Conservation (phyloP, 2,329 filamentous ascomycete genomes). For the Colletotrichum viniferum region DNA sequence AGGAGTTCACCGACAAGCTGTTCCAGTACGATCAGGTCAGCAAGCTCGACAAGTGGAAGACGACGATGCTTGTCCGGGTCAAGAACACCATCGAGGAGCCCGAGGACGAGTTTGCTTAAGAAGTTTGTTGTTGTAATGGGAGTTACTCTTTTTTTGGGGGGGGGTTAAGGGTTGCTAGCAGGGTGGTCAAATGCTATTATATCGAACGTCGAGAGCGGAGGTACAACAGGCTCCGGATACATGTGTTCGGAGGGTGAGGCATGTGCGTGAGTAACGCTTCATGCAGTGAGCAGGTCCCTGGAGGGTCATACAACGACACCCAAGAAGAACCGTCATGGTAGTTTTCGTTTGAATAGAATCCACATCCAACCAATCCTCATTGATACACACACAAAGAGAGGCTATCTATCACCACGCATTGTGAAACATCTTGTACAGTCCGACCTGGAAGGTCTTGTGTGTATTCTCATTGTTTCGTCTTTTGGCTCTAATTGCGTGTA, state of each 20-base stretch:
- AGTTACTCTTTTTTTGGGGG: neutral
- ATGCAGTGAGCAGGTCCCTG: neutral
- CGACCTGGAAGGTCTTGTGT: neutral
- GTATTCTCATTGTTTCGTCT: neutral
- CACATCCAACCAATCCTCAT: neutral
- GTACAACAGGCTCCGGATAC: neutral
- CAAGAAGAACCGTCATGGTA: neutral
- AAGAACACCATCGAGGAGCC: constrained; percentile 79
- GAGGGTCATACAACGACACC: neutral
- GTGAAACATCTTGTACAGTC: neutral
- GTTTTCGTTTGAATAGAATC: constrained; percentile 7
- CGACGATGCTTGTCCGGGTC: constrained; percentile 77
- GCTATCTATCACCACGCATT: neutral
- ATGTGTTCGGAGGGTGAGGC: neutral
- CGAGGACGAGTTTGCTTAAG: constrained; percentile 47
- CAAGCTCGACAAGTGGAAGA: constrained; percentile 98
- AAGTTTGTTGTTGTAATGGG: neutral
- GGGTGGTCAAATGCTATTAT: neutral
- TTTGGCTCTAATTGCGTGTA: neutral
- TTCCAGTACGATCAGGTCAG: constrained; percentile 92
- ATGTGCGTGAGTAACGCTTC: neutral
- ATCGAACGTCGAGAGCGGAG: neutral
- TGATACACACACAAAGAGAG: neutral
- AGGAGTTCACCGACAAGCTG: constrained; percentile 83
- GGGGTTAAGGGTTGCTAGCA: neutral